Conservation (phyloP, 495 filamentous ascomycete genomes). For the Xylaria grammica region DNA sequence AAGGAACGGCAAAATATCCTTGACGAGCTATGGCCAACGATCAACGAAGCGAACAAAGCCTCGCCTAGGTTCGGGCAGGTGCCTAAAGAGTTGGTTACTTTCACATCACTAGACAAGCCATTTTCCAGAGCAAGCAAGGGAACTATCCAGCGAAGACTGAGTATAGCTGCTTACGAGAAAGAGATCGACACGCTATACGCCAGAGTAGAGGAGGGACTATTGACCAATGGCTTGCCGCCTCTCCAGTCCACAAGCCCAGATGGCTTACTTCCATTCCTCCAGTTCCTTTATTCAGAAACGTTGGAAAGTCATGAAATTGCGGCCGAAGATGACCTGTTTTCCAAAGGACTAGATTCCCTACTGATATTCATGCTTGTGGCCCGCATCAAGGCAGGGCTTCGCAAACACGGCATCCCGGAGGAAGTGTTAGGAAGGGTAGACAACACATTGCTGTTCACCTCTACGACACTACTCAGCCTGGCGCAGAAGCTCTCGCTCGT, state of each 20-base stretch:
- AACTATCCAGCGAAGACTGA: constrained; percentile 16
- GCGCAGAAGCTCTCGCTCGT: constrained; percentile 9
- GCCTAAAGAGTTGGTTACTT: constrained; percentile 12
- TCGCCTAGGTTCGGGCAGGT: constrained; percentile 16
- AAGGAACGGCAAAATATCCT: not conserved
- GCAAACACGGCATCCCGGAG: constrained; percentile 8
- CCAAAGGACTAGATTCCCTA: constrained; percentile 20
- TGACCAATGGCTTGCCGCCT: constrained; percentile 3
- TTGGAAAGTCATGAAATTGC: constrained; percentile 1
- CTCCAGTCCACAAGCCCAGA: constrained; percentile 6
- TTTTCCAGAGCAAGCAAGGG: constrained; percentile 18
- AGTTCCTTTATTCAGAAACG: not conserved
- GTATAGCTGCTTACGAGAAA: constrained; percentile 3
- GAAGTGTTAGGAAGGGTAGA: not conserved
- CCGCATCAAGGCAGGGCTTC: constrained; percentile 20
- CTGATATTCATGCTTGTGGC: constrained; percentile 5
- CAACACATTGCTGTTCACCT: constrained; percentile 13
- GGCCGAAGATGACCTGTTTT: constrained; percentile 12
- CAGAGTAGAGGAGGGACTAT: constrained; percentile 13
- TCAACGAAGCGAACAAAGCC: constrained; percentile 31
- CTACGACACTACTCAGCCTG: constrained; percentile 5
- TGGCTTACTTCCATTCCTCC: constrained; percentile 9
- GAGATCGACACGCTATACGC: constrained; percentile 20
- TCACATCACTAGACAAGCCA: constrained; percentile 17
- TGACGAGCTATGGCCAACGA: constrained; percentile 27